phyloP scores from a whole-genome alignment of 441 rosid species.

The Euphorbia neoarborescens region DNA sequence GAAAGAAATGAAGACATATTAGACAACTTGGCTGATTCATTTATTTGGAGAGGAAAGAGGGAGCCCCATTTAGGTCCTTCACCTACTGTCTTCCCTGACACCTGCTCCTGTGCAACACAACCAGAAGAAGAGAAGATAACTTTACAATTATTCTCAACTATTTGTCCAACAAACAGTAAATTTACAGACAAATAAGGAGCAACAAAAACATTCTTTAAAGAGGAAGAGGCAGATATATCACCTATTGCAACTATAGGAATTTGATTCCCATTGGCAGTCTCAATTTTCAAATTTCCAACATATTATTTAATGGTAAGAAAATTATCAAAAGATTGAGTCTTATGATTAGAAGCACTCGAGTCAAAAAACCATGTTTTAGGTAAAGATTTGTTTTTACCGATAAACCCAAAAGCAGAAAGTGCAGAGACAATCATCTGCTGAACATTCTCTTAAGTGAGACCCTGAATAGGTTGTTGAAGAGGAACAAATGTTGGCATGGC shows the following conservation, averaged over 20 bases:
- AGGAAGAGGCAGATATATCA: too few species aligned
- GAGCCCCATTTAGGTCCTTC: too few species aligned
- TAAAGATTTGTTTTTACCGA: too few species aligned
- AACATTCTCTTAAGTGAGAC: too few species aligned
- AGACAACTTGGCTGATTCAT: too few species aligned
- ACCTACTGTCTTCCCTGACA: background rate
- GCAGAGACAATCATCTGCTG: too few species aligned
- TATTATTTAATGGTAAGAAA: background rate
- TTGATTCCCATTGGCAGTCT: background rate
- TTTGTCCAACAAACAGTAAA: background rate
- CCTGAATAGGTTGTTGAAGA: too few species aligned
- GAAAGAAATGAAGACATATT: too few species aligned
- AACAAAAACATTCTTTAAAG: background rate
- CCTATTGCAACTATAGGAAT: background rate
- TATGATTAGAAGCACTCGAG: background rate
- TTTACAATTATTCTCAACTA: background rate
- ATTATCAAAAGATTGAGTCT: background rate
- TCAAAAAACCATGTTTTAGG: background rate
- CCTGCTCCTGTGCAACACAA: background rate
- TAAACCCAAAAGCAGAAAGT: too few species aligned
- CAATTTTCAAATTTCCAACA: background rate
- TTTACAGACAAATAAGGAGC: background rate
- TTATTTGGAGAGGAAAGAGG: too few species aligned
- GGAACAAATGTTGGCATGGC: too few species aligned
- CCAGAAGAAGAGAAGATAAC: background rate